These are phyloP conservation scores for Fusarium euwallaceae DNA, from an alignment of 2,329 filamentous ascomycete species.

Conservation along the genomic window DNA sequence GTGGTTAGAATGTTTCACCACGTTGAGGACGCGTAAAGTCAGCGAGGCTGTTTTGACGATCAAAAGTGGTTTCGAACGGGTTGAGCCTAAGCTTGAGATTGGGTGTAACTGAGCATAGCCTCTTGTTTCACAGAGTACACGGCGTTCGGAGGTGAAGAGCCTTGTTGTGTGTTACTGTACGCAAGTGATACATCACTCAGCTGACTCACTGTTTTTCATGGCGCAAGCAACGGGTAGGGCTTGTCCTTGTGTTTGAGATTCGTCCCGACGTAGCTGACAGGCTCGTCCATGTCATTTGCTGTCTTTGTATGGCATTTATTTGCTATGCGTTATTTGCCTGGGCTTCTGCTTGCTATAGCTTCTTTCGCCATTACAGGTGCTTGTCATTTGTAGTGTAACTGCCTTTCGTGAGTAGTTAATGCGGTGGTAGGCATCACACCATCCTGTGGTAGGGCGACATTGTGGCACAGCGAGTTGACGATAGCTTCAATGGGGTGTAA, in stretches of 20 bases:
- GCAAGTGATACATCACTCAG: neutral
- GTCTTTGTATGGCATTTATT: neutral
- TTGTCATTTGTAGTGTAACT: neutral
- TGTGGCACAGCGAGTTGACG: neutral
- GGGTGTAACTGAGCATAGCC: neutral
- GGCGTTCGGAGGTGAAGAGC: neutral
- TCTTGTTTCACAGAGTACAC: neutral
- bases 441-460: too few relatives aligned
- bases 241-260: neutral
- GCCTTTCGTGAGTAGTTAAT: neutral
- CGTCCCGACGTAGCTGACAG: neutral
- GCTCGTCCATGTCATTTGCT: neutral
- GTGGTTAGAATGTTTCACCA: neutral
- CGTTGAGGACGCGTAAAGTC: neutral
- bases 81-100: neutral
- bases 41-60: neutral
- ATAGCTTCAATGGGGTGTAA: neutral
- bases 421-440: neutral
- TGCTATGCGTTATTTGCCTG: neutral
- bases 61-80: neutral
- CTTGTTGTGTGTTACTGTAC: neutral
- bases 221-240: neutral
- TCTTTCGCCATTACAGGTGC: neutral
- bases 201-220: neutral
- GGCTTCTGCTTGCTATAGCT: neutral